phyloP scores from a whole-genome alignment of 768 basidiomycete genomes.

The Mrakia gelida region DNA sequence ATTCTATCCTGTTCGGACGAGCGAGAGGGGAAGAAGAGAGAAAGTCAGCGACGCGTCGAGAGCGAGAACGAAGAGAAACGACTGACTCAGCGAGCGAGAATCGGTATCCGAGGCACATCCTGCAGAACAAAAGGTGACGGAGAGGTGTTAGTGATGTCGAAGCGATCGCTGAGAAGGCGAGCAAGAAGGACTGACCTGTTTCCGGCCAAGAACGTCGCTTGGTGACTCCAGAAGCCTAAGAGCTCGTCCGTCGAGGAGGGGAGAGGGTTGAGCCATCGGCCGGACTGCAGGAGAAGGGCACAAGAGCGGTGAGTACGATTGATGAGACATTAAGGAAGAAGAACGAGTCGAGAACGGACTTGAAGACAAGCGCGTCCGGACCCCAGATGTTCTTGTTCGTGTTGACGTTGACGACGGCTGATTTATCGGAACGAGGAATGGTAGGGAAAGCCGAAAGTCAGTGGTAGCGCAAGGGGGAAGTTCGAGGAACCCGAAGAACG shows the following conservation, averaged over 20 bases:
- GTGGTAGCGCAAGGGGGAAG: no score
- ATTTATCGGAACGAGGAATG: no score
- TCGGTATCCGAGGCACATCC: neutral
- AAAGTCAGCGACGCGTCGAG: neutral
- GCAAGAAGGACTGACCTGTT: neutral
- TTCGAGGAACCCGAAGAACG: no score
- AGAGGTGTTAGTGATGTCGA: no score
- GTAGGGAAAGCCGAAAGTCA: no score
- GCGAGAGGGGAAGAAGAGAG: neutral
- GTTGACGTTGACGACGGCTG: neutral
- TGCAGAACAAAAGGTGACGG: neutral
- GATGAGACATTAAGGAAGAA: no score
- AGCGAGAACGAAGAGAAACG: no score
- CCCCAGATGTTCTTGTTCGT: constrained; percentile 5
- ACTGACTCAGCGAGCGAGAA: constrained; percentile 7
- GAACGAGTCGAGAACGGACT: neutral
- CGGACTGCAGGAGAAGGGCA: constrained; percentile 17
- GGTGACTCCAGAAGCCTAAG: neutral
- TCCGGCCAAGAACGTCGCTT: neutral
- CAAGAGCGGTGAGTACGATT: no score
- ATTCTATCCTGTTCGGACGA: neutral
- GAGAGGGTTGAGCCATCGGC: constrained; percentile 28
- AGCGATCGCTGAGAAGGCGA: neutral
- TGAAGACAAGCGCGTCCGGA: neutral
- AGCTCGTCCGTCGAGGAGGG: constrained; percentile 32